These are phyloP conservation scores for Rosa rugosa DNA, from an alignment of 306 rosid species.

Conservation along the genomic window DNA sequence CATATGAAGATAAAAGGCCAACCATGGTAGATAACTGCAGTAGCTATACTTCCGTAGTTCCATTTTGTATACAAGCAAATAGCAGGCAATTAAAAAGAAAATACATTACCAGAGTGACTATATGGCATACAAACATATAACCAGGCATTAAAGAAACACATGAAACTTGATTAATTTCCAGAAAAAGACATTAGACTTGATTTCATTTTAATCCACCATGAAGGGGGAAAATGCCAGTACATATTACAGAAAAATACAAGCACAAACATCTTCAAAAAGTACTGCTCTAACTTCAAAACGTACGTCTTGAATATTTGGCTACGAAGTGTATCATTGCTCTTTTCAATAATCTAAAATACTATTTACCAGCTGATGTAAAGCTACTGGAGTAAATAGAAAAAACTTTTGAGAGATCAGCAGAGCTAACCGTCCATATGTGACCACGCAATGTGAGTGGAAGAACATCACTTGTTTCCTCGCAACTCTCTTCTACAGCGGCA, in stretches of 20 bases:
- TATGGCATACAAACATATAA: neutral
- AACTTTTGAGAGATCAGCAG: slow-evolving; percentile 61
- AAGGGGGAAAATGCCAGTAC: neutral
- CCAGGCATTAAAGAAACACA: neutral
- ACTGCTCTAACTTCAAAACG: neutral
- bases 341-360: slow-evolving; percentile 22
- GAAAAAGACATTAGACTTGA: neutral
- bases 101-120: neutral
- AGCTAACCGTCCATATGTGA: slow-evolving; percentile 75
- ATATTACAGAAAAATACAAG: neutral
- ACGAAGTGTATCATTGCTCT: neutral
- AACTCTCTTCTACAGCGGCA: slow-evolving; percentile 67
- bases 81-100: too few relatives aligned
- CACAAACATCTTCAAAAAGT: neutral
- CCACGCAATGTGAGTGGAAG: slow-evolving; percentile 61
- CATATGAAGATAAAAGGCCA: neutral
- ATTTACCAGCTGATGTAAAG: slow-evolving; percentile 37
- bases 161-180: neutral
- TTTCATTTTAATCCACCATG: neutral
- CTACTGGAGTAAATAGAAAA: slow-evolving; percentile 57
- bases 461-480: slow-evolving; percentile 42
- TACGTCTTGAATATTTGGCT: neutral
- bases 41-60: too few relatives aligned
- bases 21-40: too few relatives aligned
- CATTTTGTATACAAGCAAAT: too few relatives aligned